phyloP scores from a whole-genome alignment of 2,329 filamentous ascomycete species.

The Aureobasidium sp. region DNA sequence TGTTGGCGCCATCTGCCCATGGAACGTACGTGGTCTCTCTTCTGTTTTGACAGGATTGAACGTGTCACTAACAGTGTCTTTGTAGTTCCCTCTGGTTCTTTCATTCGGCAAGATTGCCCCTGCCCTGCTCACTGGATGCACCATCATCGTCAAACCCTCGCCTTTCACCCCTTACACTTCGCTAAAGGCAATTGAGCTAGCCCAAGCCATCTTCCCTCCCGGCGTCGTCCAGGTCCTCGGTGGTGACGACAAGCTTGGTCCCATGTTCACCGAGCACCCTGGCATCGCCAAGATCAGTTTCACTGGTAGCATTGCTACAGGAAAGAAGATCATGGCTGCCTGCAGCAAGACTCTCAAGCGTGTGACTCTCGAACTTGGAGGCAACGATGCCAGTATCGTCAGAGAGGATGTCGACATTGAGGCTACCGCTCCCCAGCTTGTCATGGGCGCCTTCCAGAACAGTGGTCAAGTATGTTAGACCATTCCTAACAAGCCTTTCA shows the following conservation, averaged over 20 bases:
- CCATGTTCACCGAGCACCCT: conserved; percentile 50
- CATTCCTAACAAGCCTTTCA: neutral
- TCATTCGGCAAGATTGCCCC: conserved; percentile 47
- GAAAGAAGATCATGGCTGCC: conserved; percentile 52
- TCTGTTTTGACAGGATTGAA: neutral
- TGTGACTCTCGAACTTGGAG: conserved; percentile 52
- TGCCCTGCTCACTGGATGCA: conserved; percentile 43
- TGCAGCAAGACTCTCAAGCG: conserved; percentile 50
- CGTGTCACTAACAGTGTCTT: conserved; percentile 31
- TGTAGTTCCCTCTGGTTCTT: conserved; percentile 47
- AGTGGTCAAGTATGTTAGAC: conserved; percentile 39
- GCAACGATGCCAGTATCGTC: conserved; percentile 54
- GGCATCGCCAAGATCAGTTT: conserved; percentile 55
- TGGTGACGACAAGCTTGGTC: conserved; percentile 53
- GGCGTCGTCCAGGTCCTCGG: conserved; percentile 55
- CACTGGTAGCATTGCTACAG: conserved; percentile 52
- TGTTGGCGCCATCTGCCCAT: conserved; percentile 37
- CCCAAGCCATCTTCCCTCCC: conserved; percentile 48
- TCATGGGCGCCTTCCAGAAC: conserved; percentile 48
- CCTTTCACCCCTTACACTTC: conserved; percentile 50
- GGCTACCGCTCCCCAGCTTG: conserved; percentile 40
- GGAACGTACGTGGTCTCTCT: conserved; percentile 27
- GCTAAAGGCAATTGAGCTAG: conserved; percentile 54
- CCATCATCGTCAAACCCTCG: conserved; percentile 31
- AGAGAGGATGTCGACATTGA: conserved; percentile 49